Conservation (phyloP, 2,329 filamentous ascomycete genomes). For the Penicillium sp. region DNA sequence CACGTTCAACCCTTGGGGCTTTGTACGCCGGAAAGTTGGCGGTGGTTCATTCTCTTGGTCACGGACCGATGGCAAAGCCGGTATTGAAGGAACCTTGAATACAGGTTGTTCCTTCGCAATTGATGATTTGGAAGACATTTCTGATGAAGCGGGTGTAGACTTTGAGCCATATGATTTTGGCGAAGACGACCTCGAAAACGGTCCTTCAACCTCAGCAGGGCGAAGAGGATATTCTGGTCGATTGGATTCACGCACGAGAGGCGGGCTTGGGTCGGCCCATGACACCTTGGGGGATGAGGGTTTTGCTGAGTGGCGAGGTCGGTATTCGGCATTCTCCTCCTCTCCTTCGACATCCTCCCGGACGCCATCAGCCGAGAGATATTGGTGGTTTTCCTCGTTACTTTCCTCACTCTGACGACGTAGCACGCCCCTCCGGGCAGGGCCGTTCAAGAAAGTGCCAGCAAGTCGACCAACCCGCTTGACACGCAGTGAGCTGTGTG, state of each 20-base stretch:
- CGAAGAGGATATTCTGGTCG: constrained; percentile 26
- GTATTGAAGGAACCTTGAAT: constrained; percentile 59
- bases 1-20: constrained; percentile 55
- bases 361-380: constrained; percentile 29
- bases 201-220: constrained; percentile 25
- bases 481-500: constrained; percentile 73
- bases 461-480: constrained; percentile 74
- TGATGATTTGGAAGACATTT: constrained; percentile 42
- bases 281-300: constrained; percentile 39
- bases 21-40: constrained; percentile 65
- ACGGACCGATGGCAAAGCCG: constrained; percentile 60
- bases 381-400: constrained; percentile 39
- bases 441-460: constrained; percentile 76
- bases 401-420: constrained; percentile 65
- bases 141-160: constrained; percentile 46
- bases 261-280: constrained; percentile 38
- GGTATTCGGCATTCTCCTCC: constrained; percentile 31
- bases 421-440: constrained; percentile 70
- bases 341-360: constrained; percentile 30
- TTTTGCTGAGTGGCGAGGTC: constrained; percentile 24
- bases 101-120: constrained; percentile 51
- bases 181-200: constrained; percentile 37
- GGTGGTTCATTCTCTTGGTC: constrained; percentile 86
- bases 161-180: constrained; percentile 39
- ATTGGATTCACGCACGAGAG: constrained; percentile 22